Evolutionary conservation across 768 basidiomycete species (phyloP), one percentile per base, ranked within the genome.

Genomic region (Coprinopsis cinerea): DNA sequence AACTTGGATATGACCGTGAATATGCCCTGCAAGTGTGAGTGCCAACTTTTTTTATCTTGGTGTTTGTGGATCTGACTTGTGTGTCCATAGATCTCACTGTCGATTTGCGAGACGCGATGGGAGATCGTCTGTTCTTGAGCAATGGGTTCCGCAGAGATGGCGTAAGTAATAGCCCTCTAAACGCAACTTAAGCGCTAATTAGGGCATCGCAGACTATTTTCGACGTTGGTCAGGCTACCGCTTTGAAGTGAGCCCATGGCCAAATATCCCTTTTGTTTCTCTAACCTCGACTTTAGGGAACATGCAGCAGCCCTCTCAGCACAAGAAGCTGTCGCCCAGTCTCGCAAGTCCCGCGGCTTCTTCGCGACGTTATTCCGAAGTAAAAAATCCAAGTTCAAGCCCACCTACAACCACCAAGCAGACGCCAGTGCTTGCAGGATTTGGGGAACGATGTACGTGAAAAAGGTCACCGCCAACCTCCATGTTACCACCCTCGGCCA

Each of bases 401-500:
- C 88, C 2, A 89, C 89, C 1, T 85, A 85, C 56, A 81, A 87
- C 40, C 74, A 91, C 55, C 65, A 76, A 52, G 65, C 76, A 1
- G 77, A 88, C 51, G 88, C 79, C 0, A 79, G 74, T 41, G 91
- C 93, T 0, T 98, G 95, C 65, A 71, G 95, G 51, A 79, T 97
- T 4, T 90, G 81, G 58, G 95, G 95, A 1, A 82, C 83, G 17
- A 72, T 95, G 11, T 64, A 70, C 10, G 88, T 92, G 5, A 96
- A 93, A 68, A 88, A 89, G 55, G 92, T 96, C 0, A 96, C 92
- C 24, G 89, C 87, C 4, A 99, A 99, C 61, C 64, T 99, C 46
- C 95, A 99, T 60, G 78, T 99, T 36, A 99, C 95, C 1, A 92
- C 92, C 0, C 74, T 94, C 7, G 95, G 95, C 0, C 95, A 99